These are phyloP conservation scores for Porodaedalea pini DNA, from an alignment of 1,284 basidiomycete genomes.

Conservation along the genomic window DNA sequence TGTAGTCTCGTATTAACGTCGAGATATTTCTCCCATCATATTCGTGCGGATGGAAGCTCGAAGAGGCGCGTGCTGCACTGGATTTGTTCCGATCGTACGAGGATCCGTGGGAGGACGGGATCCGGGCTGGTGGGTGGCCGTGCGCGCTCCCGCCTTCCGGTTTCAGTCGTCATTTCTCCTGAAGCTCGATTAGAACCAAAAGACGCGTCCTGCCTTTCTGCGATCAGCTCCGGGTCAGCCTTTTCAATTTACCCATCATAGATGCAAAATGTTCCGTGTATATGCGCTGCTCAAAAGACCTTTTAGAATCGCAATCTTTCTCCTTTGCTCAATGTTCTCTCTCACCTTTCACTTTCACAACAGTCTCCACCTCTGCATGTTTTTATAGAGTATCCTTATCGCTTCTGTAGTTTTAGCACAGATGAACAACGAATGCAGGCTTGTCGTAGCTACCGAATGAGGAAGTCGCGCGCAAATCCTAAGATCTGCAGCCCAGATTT, in stretches of 20 bases:
- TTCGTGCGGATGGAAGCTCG: conserved; percentile 36
- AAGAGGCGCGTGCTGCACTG: conserved; percentile 48
- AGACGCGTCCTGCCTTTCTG: too few species aligned
- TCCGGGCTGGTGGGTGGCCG: conserved; percentile 50
- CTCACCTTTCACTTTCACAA: too few species aligned
- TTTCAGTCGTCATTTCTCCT: conserved; percentile 23
- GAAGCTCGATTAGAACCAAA: neutral
- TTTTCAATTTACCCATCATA: too few species aligned
- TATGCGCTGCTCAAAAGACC: too few species aligned
- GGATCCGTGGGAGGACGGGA: conserved; percentile 45
- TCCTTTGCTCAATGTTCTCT: too few species aligned
- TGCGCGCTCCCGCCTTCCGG: conserved; percentile 46
- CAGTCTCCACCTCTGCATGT: too few species aligned
- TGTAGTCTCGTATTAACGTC: neutral
- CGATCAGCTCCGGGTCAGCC: too few species aligned
- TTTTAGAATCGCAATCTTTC: too few species aligned
- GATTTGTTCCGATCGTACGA: conserved; percentile 56
- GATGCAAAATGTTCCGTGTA: too few species aligned
- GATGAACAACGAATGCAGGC: neutral
- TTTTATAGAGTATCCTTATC: too few species aligned
- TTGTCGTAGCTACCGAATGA: neutral
- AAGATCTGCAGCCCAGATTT: neutral
- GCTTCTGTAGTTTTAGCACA: neutral
- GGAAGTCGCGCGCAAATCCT: neutral
- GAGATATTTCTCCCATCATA: neutral